These are phyloP conservation scores for Cicer bijugum DNA, from an alignment of 306 rosid genomes.

Conservation along the genomic window DNA sequence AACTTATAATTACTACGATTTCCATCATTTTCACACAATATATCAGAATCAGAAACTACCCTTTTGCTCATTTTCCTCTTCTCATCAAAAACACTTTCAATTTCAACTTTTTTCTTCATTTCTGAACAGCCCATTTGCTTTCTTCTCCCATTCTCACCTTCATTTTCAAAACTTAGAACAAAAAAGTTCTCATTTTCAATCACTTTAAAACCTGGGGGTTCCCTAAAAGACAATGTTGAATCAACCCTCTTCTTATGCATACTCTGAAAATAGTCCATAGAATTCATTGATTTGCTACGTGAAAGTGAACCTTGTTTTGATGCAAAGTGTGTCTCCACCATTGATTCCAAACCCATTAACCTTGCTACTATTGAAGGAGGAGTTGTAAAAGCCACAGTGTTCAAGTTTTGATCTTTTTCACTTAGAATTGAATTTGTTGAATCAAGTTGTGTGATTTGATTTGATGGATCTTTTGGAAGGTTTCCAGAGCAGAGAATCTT, in stretches of 20 bases:
- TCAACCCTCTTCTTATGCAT: slow-evolving; percentile 51
- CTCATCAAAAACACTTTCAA: slow-evolving; percentile 40
- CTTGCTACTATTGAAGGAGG: slow-evolving; percentile 74
- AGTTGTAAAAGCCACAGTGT: slow-evolving; percentile 12
- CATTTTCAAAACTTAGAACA: slow-evolving; percentile 66
- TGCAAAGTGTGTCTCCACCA: slow-evolving; percentile 47
- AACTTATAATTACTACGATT: slow-evolving; percentile 27
- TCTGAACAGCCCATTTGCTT: slow-evolving; percentile 41
- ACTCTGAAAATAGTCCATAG: slow-evolving; percentile 53
- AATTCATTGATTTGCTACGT: slow-evolving; percentile 69
- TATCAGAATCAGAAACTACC: slow-evolving; percentile 42
- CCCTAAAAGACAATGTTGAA: slow-evolving; percentile 68
- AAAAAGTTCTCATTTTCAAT: slow-evolving; percentile 68
- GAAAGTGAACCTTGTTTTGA: slow-evolving; percentile 46
- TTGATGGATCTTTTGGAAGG: slow-evolving; percentile 76
- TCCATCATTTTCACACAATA: not conserved
- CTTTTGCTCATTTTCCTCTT: slow-evolving; percentile 45
- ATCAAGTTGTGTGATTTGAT: slow-evolving; percentile 54
- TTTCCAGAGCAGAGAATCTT: slow-evolving; percentile 73
- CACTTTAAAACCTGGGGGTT: slow-evolving; percentile 58
- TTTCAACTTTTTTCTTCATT: slow-evolving; percentile 49
- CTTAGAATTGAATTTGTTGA: slow-evolving; percentile 25
- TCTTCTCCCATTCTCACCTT: slow-evolving; percentile 43
- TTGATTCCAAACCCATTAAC: slow-evolving; percentile 82
- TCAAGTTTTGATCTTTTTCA: slow-evolving; percentile 45